Conservation (phyloP, 495 filamentous ascomycete genomes). For the Daldinia caldariorum region DNA sequence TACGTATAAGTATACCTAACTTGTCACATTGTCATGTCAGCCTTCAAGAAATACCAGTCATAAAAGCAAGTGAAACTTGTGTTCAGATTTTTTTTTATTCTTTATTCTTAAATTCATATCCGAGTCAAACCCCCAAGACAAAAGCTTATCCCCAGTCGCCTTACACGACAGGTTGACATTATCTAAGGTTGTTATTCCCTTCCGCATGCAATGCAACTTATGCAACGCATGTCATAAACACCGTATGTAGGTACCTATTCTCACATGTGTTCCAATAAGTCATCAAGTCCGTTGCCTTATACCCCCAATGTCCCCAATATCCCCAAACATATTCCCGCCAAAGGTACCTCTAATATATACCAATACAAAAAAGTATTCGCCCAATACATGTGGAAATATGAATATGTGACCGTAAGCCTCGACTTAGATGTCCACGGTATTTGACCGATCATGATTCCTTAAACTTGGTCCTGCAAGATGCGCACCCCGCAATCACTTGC, state of each 20-base stretch:
- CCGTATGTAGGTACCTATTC: no score
- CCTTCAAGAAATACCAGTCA: neutral
- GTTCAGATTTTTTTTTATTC: neutral
- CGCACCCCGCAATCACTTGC: conserved; percentile 20
- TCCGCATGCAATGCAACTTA: conserved; percentile 10
- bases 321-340: neutral
- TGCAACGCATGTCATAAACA: neutral
- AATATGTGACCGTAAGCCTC: neutral
- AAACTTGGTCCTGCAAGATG: conserved; percentile 9
- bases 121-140: conserved; percentile 4
- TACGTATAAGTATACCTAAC: neutral
- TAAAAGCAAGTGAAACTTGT: neutral
- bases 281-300: neutral
- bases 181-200: neutral
- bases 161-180: conserved; percentile 1
- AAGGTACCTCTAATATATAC: no score
- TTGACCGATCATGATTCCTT: conserved; percentile 10
- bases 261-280: neutral
- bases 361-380: neutral
- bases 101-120: conserved; percentile 10
- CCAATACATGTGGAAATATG: conserved; percentile 5
- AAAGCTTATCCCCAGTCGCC: conserved; percentile 15
- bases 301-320: neutral
- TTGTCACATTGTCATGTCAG: neutral
- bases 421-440: conserved; percentile 11